These are phyloP conservation scores for Hordeum pubiflorum DNA, from an alignment of 202 grass and related monocot species.

Conservation along the genomic window DNA sequence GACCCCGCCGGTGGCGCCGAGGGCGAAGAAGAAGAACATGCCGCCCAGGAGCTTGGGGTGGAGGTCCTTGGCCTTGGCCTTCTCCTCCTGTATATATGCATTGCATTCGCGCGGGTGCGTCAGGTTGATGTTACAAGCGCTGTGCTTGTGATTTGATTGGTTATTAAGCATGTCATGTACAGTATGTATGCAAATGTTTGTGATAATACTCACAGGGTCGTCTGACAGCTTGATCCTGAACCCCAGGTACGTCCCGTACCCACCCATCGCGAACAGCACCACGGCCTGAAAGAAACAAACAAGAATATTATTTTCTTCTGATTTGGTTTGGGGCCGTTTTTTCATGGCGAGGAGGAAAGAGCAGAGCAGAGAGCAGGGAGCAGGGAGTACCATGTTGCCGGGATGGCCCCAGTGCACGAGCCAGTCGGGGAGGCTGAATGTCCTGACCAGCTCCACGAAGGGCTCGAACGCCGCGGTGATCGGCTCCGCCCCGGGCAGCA, in stretches of 20 bases:
- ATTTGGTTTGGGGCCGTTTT: too few relatives aligned
- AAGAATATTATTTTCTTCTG: neutral
- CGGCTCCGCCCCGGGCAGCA: conserved; percentile 58
- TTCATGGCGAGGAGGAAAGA: too few relatives aligned
- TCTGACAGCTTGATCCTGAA: conserved; percentile 88
- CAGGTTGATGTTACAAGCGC: neutral
- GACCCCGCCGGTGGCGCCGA: conserved; percentile 69
- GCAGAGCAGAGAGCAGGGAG: too few relatives aligned
- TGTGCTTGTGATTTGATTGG: neutral
- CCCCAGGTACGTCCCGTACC: conserved; percentile 81
- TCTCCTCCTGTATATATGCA: conserved; percentile 58
- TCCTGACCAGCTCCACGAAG: conserved; percentile 80
- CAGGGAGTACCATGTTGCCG: conserved; percentile 57
- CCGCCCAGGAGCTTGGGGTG: conserved; percentile 83
- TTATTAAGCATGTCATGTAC: too few relatives aligned
- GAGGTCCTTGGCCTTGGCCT: conserved; percentile 85
- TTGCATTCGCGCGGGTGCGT: neutral
- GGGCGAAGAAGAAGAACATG: conserved; percentile 99
- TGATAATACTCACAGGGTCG: conserved; percentile 52
- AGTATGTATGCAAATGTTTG: neutral
- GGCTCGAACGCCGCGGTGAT: conserved; percentile 55
- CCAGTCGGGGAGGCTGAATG: conserved; percentile 57
- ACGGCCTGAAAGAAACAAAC: conserved; percentile 44
- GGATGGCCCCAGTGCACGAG: conserved; percentile 98
- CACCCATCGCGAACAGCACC: conserved; percentile 93